Evolutionary conservation across 768 basidiomycete genomes (phyloP), one percentile per base, ranked within the genome.

Genomic region (Cystofilobasidium macerans): DNA sequence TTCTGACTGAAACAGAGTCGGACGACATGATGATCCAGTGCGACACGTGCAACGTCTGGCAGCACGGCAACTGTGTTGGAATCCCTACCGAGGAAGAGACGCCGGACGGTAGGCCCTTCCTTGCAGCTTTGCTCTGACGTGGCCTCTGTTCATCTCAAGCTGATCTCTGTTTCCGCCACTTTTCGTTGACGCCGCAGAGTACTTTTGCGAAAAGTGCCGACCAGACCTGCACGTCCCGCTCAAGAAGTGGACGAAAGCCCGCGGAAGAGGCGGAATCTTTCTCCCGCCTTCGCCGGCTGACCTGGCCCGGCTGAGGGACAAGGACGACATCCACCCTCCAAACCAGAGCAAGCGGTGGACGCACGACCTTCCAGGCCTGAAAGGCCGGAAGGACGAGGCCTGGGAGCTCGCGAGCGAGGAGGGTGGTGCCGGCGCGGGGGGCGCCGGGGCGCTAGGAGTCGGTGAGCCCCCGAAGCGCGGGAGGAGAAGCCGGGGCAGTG

Each of bases 21-120:
- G 89, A 90, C 57, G 92, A 90, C 75, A 89, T 94, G 78, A 95
- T 97, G 89, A 90, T 97, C 59, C 88, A 91, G 76, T 99, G 94
- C 78, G 94, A 98, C 78, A 85, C 81, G 51, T 99, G 94, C 80
- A 88, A 92, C 73, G 89, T 89, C 63, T 99, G 94, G 94, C 94
- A 99, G 77, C 94, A 99, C 75, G 92, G 92, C 3, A 81, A 85
- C 13, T 99, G 95, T 78, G 90, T 99, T 84, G 94, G 92, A 47
- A 88, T 88, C 36, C 76, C 76, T 71, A 73, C 72, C 75, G 85
- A 88, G 42, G 74, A 75, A 42, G 76, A 77, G 45, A 75, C 74
- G 16, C 76, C 76, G 35, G 75, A 77, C 69, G 73, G 76, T 76
- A 40, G 68, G 76, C 69, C 16, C 26, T 5, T 24, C 58, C 14